Conservation (phyloP, 2,329 filamentous ascomycete species). For the Verruconis gallopava region DNA sequence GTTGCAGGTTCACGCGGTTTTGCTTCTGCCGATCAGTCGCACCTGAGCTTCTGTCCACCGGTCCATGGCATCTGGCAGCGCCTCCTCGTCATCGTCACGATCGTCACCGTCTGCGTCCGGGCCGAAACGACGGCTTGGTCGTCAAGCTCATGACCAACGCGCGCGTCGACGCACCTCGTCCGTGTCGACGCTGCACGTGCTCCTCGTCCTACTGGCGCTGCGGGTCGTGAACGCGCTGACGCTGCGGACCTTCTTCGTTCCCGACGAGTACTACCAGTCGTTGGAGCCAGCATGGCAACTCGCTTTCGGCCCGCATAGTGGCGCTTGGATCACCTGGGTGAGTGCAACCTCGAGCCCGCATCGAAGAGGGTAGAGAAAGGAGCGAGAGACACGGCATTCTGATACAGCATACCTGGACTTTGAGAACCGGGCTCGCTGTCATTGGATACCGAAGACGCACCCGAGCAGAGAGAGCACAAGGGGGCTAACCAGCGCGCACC, state of each 20-base stretch:
- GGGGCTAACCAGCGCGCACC: constrained; percentile 10
- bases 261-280: constrained; percentile 94
- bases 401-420: background rate
- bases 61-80: no score
- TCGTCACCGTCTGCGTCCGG: no score
- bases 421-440: background rate
- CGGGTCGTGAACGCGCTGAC: constrained; percentile 69
- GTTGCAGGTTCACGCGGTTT: no score
- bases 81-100: no score
- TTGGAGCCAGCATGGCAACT: constrained; percentile 89
- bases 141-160: no score
- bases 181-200: constrained; percentile 9
- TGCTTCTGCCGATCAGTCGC: no score
- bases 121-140: no score
- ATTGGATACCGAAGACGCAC: background rate
- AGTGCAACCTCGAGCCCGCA: no score
- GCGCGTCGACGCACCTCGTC: background rate
- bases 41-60: no score
- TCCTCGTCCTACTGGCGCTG: constrained; percentile 43
- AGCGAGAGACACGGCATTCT: no score
- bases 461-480: background rate
- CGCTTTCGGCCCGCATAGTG: constrained; percentile 54
- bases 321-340: constrained; percentile 96
- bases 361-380: no score
- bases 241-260: constrained; percentile 87